Base-by-base conservation (phyloP, 306 rosid species). In the Citrullus mucosospermus region DNA sequence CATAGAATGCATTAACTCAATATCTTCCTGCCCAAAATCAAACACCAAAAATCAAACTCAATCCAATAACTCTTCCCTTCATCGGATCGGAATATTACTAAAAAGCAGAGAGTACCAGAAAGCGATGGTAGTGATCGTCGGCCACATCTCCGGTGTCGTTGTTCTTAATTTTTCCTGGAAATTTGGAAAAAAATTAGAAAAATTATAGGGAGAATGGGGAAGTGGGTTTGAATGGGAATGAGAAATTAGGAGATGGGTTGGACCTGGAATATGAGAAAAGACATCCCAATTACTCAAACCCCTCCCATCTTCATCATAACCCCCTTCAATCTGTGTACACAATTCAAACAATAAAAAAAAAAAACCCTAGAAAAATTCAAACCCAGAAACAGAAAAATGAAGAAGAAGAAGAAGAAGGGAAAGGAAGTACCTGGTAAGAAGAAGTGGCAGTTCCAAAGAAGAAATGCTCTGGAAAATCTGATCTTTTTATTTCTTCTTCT, bases 101-200 rank as follows among this genome's bases (percentile, higher is more conserved):
- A 25, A 25, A 25, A 39, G 6, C 5, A 41, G 9, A 50, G 4
- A 51, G 32, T 79, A 83, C 86, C 79, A 70, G 9, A 71, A 80
- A 91, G 4, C 84, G 92, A 82, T 89, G 92, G 85, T 91, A 91
- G 78, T 89, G 89, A 71, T 89, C 91, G 62, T 83, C 87, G 38
- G 92, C 91, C 75, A 85, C 63, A 65, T 91, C 94, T 20, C 92
- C 97, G 76, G 77, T 88, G 44, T 88, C 92, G 39, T 79, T 77
- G 75, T 84, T 80, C 3, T 3, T 58, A 1, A 85, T 76, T 8
- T 82, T 91, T 39, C 92, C 93, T 88, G 92, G 11, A 69, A 71
- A 80, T 32, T 50, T 51, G 4, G 14, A 38, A 54, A 20, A 0
- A 6, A 18, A 5, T 51, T 41, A 7, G 0, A 48, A 32, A 44